Conservation (phyloP, 352 stramenopile species). For the Globisporangium abappressorium region DNA sequence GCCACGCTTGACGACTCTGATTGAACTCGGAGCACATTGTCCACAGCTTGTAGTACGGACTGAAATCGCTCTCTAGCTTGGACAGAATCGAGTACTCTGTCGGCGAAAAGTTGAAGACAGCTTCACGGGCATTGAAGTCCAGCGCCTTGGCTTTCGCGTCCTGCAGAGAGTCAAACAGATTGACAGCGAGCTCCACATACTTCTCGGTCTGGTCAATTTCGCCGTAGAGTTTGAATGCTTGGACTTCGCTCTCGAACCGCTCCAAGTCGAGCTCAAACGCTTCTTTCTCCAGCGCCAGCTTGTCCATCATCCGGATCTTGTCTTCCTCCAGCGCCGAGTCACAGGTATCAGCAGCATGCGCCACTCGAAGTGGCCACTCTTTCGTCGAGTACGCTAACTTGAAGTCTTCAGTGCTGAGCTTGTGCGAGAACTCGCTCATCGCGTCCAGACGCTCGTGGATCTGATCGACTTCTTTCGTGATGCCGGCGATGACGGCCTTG, state of each 20-base stretch:
- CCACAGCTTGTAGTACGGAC: conserved; percentile 93
- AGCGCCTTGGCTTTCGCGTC: conserved; percentile 88
- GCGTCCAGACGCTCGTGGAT: conserved; percentile 74
- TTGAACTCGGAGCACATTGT: conserved; percentile 95
- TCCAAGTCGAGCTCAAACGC: conserved; percentile 83
- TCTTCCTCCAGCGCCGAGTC: conserved; percentile 89
- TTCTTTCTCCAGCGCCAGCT: conserved; percentile 90
- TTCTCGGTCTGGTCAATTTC: conserved; percentile 88
- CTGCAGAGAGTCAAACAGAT: conserved; percentile 86
- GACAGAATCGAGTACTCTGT: conserved; percentile 89
- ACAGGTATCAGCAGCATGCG: conserved; percentile 76
- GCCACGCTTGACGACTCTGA: conserved; percentile 88
- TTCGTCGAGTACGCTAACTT: conserved; percentile 87
- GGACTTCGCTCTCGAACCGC: conserved; percentile 86
- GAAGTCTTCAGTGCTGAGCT: conserved; percentile 88
- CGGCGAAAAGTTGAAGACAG: conserved; percentile 91
- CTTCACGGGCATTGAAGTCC: conserved; percentile 92
- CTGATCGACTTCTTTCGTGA: conserved; percentile 70
- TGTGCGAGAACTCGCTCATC: conserved; percentile 83
- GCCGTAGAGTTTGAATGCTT: conserved; percentile 85
- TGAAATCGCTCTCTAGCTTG: conserved; percentile 85
- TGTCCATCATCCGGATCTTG: conserved; percentile 94
- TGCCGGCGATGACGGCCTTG: conserved; percentile 70
- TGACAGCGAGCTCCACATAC: conserved; percentile 86
- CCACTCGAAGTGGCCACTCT: conserved; percentile 82